These are phyloP conservation scores for Aspergillus egyptiacus DNA, from an alignment of 495 filamentous ascomycete genomes.

Conservation along the genomic window DNA sequence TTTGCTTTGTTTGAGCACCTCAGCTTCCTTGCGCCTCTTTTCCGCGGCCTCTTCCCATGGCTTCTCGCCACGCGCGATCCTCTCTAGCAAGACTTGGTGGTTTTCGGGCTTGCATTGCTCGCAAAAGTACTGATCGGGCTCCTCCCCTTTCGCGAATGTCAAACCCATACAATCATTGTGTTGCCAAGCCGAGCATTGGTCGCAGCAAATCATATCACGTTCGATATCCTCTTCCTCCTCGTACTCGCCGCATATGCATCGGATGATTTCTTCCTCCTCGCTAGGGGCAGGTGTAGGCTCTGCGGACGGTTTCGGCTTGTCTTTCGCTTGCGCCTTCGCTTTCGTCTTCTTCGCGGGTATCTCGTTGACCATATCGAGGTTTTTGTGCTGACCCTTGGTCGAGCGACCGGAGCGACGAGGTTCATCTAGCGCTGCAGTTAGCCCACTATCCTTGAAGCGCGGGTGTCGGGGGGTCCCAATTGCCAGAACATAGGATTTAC, in stretches of 20 bases:
- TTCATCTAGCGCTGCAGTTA: slow-evolving; percentile 57
- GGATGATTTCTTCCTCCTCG: slow-evolving; percentile 70
- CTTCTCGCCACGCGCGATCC: slow-evolving; percentile 70
- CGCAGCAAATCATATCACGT: slow-evolving; percentile 84
- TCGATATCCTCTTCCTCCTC: slow-evolving; percentile 78
- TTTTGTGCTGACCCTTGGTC: slow-evolving; percentile 94
- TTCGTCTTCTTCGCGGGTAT: slow-evolving; percentile 54
- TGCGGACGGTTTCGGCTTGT: slow-evolving; percentile 43
- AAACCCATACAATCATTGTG: slow-evolving; percentile 94
- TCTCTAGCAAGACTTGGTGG: slow-evolving; percentile 68
- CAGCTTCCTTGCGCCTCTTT: slow-evolving; percentile 45
- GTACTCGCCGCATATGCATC: slow-evolving; percentile 86
- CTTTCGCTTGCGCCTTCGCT: slow-evolving; percentile 53
- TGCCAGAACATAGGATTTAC: slow-evolving; percentile 6
- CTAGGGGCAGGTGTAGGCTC: slow-evolving; percentile 49
- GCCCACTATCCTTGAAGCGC: slow-evolving; percentile 17
- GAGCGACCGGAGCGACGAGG: slow-evolving; percentile 88
- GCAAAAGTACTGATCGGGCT: slow-evolving; percentile 80
- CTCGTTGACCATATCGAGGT: slow-evolving; percentile 63
- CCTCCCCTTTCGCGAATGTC: slow-evolving; percentile 64
- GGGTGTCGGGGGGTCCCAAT: not conserved
- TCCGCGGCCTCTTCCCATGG: slow-evolving; percentile 71
- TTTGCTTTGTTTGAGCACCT: slow-evolving; percentile 42
- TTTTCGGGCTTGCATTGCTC: slow-evolving; percentile 81
- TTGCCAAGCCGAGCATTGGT: slow-evolving; percentile 88